Evolutionary conservation across 345 rosid species (phyloP).

Genomic region (Syzygium jambos): DNA sequence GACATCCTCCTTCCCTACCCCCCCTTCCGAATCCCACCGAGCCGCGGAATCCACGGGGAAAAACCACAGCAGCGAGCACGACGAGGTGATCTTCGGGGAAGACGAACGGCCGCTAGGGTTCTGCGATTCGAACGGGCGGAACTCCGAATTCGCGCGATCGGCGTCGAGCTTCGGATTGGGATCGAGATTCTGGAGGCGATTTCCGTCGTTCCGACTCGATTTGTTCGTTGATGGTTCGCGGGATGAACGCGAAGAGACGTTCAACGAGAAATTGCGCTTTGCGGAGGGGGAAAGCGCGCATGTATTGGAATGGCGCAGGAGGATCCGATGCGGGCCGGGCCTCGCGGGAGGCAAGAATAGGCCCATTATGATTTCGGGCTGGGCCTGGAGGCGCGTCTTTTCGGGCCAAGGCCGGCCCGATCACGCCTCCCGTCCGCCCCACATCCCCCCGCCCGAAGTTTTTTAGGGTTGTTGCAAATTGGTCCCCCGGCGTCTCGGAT

Average conservation of each 20-base stretch:
- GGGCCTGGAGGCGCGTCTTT: not conserved
- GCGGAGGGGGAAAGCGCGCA: not conserved
- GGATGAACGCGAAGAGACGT: not conserved
- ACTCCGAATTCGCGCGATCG: not conserved
- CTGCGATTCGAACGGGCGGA: not conserved
- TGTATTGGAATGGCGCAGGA: not conserved
- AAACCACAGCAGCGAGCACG: not conserved
- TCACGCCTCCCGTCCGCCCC: not conserved
- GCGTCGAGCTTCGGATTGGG: not conserved
- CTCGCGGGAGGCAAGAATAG: not conserved
- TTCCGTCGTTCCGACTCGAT: not conserved
- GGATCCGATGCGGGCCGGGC: not conserved
- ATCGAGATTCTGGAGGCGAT: not conserved
- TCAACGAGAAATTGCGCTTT: not conserved
- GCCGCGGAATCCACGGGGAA: not conserved
- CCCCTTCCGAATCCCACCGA: not conserved
- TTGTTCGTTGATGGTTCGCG: not conserved
- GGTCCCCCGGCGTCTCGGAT: not conserved
- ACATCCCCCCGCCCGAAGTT: not conserved
- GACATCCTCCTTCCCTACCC: conserved; percentile 36
- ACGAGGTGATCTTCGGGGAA: not conserved
- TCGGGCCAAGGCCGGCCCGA: not conserved
- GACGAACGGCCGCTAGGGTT: not conserved
- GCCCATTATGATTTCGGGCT: not conserved
- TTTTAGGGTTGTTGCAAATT: not conserved